Evolutionary conservation across 768 basidiomycete species (phyloP), one percentile per base, ranked within the genome.

Genomic region (Daedalea quercina): DNA sequence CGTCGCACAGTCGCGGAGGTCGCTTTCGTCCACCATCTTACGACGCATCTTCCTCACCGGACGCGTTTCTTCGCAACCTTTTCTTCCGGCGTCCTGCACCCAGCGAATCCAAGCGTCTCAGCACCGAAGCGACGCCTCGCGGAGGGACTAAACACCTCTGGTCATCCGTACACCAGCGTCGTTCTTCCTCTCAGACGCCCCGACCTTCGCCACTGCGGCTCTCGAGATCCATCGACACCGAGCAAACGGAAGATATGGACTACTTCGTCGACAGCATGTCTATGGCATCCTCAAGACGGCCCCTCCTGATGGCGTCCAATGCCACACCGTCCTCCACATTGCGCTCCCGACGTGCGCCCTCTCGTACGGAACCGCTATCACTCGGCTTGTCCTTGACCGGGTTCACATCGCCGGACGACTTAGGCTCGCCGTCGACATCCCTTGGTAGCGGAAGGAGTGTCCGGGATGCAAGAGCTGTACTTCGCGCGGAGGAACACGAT

Each of bases 31-130:
- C 7, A 63, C 22, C 28, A 9, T 50, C 26, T 45, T 23, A 31
- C 62, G 54, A 57, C 2, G 25, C 44, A 1, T n/a, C 28, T 3
- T 47, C 50, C 23, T 55, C 54, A 20, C 60, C 62, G 6, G 52
- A 55, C n/a, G 54, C 54, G 15, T 58, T 62, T 51, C 57, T 66
- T 9, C 58, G 61, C 22, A 17, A 51, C 7, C 58, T 63, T 25
- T 66, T 66, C 55, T 59, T 66, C 47, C 65, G 61, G 2, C 52
- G 57, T 17, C 60, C 53, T 24, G 57, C 56, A 49, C 52, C 51
- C 17, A 49, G 54, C 0, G 23, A 47, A 12, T 52, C 59, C 17
- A 47, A 54, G 9, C 54, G 59, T 3, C 43, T 55, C 15, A 57
- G 56, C 37, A n/a, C 53, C 13, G 56, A 59, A n/a, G 44, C 41